A percentile compares a stretch with the other conserved stretches of the same genome.
These are phyloP conservation scores for Raffaelea deltoideospora DNA, from an alignment of 2,329 filamentous ascomycete species.

Conservation along the genomic window DNA sequence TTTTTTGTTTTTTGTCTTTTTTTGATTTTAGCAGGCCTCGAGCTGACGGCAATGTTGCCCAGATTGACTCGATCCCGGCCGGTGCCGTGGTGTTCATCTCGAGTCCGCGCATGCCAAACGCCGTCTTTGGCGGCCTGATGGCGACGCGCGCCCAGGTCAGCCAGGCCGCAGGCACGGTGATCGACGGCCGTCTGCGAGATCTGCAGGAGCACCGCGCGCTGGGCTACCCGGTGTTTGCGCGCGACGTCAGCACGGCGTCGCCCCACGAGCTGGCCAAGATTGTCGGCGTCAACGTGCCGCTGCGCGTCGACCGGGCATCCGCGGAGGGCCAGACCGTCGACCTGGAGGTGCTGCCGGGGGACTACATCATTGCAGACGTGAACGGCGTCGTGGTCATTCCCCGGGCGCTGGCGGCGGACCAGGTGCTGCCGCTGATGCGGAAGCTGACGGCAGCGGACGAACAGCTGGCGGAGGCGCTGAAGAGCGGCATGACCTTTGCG, in stretches of 20 bases:
- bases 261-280: slow-evolving; percentile 27
- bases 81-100: slow-evolving; percentile 35
- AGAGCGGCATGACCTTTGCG: slow-evolving; percentile 25
- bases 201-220: slow-evolving; percentile 36
- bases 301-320: slow-evolving; percentile 11
- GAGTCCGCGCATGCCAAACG: slow-evolving; percentile 30
- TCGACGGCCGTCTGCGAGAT: slow-evolving; percentile 37
- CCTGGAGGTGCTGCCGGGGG: too few relatives aligned
- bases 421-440: slow-evolving; percentile 24
- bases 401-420: slow-evolving; percentile 20
- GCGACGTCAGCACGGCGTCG: slow-evolving; percentile 27
- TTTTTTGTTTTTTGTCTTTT: neutral
- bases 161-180: slow-evolving; percentile 30
- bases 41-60: too few relatives aligned
- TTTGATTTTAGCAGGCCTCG: too few relatives aligned
- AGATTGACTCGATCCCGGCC: slow-evolving; percentile 33
- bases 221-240: slow-evolving; percentile 23
- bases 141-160: slow-evolving; percentile 27
- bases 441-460: slow-evolving; percentile 26
- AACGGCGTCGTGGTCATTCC: slow-evolving; percentile 30
- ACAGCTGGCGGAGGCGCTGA: slow-evolving; percentile 24
- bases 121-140: slow-evolving; percentile 40
- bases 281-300: slow-evolving; percentile 23
- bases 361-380: slow-evolving; percentile 28
- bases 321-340: too few relatives aligned